Conservation (phyloP, 768 basidiomycete species). For the Mycena venus region DNA sequence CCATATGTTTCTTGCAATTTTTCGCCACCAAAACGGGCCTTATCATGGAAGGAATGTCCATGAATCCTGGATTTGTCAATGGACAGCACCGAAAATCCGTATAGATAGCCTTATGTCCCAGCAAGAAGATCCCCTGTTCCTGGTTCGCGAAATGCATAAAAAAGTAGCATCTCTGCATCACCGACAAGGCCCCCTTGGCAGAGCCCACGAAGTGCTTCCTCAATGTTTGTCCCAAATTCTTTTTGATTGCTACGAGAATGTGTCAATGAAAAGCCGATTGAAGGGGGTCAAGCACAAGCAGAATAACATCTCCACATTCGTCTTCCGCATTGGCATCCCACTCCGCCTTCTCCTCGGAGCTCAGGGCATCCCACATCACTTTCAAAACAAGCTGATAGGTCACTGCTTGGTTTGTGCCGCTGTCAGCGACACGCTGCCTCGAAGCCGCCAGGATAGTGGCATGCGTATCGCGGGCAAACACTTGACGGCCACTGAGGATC, state of each 20-base stretch:
- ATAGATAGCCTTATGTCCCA: conserved; percentile 5
- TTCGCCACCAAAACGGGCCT: not conserved
- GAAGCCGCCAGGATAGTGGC: not conserved
- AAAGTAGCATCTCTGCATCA: conserved; percentile 16
- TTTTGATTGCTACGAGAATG: conserved; percentile 5
- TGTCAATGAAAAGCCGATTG: too few relatives aligned
- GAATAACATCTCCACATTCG: not conserved
- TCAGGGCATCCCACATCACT: not conserved
- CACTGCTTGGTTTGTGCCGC: not conserved
- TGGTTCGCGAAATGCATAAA: conserved; percentile 9
- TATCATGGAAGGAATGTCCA: not conserved
- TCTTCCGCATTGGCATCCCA: conserved; percentile 3
- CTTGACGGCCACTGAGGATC: not conserved
- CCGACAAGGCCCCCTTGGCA: too few relatives aligned
- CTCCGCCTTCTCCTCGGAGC: not conserved
- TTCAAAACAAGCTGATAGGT: conserved; percentile 7
- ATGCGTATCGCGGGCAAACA: not conserved
- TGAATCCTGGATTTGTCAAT: not conserved
- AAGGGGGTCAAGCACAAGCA: too few relatives aligned
- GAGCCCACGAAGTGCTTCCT: not conserved
- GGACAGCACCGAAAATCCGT: too few relatives aligned
- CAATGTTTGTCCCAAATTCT: not conserved
- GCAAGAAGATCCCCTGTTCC: conserved; percentile 1
- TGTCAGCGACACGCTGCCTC: not conserved
- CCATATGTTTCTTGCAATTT: not conserved